A percentile compares a stretch with the other conserved stretches of the same genome.
Evolutionary conservation across 2,329 filamentous ascomycete species (phyloP).

Genomic region (Orbilia brochopaga): DNA sequence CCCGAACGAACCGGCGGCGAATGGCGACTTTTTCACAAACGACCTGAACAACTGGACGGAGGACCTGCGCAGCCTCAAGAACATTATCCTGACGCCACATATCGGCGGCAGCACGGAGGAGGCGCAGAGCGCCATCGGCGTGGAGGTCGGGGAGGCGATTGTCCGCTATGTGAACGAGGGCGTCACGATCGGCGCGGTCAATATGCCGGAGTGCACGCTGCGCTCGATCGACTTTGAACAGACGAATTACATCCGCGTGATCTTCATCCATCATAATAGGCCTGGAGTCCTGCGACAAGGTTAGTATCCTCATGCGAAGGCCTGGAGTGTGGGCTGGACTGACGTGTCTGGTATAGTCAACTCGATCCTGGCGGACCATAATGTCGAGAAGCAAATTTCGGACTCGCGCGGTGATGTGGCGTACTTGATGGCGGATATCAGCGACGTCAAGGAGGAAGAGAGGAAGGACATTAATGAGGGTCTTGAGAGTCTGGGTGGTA

Average conservation of each 20-base stretch:
- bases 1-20: conserved; percentile 88
- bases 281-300: conserved; percentile 89
- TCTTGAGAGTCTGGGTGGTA: conserved; percentile 80
- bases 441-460: conserved; percentile 77
- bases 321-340: not conserved
- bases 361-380: conserved; percentile 90
- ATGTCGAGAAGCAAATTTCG: conserved; percentile 98
- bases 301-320: conserved; percentile 57
- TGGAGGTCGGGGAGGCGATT: conserved; percentile 86
- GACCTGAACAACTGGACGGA: conserved; percentile 82
- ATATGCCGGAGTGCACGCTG: conserved; percentile 92
- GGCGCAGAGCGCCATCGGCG: conserved; percentile 91
- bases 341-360: conserved; percentile 68
- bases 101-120: conserved; percentile 98
- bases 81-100: conserved; percentile 93
- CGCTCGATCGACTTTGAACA: conserved; percentile 90
- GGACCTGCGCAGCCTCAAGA: conserved; percentile 82
- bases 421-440: conserved; percentile 97
- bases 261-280: conserved; percentile 96
- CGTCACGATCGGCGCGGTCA: conserved; percentile 84
- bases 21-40: conserved; percentile 92
- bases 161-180: conserved; percentile 96
- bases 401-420: conserved; percentile 93
- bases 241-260: conserved; percentile 85
- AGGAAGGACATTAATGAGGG: conserved; percentile 85